Evolutionary conservation across 352 stramenopile species (phyloP), one percentile per base, ranked within the genome.

Genomic region (Phytophthora pini): DNA sequence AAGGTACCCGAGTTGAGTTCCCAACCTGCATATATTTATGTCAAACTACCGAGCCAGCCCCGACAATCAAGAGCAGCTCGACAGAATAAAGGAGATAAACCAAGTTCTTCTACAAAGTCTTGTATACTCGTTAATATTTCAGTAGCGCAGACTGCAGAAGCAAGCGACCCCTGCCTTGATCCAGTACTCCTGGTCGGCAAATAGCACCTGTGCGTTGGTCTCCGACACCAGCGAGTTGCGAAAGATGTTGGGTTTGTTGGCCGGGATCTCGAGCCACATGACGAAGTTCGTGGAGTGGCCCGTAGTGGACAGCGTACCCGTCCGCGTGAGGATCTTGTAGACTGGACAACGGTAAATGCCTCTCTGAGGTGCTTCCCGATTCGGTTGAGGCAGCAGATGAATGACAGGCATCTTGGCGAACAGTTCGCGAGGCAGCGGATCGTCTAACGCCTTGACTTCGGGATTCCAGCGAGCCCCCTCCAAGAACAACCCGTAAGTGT

Each of bases 221-320:
- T 98, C 93, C 0, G 92, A 98, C 27, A 98, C 91, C 31, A 98
- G 81, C 45, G 80, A 92, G 49, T 92, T 96, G 38, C 92, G 87
- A 73, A 77, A 93, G 77, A 85, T 89, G 40, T 72, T 95, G 45
- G 58, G 61, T 51, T 90, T 89, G 63, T 74, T 93, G 22, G 81
- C 84, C 17, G 96, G 96, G 13, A 99, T 87, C 61, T 98, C 94
- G 56, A 99, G 96, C 96, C 96, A 99, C 78, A 98, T 98, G 68
- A 99, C 87, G 74, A 99, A 99, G 80, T 99, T 82, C 38, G 70
- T 79, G 22, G 72, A 79, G 56, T 79, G 74, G 2, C 70, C 70
- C 1, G 74, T 82, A 8, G 74, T 79, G 5, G 74, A 82, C 43
- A 79, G 38, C 13, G 70, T 82, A 17, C 70, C 70, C n/a, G 88